phyloP scores from a whole-genome alignment of 202 grass and related monocot genomes.

The Eragrostis tef region DNA sequence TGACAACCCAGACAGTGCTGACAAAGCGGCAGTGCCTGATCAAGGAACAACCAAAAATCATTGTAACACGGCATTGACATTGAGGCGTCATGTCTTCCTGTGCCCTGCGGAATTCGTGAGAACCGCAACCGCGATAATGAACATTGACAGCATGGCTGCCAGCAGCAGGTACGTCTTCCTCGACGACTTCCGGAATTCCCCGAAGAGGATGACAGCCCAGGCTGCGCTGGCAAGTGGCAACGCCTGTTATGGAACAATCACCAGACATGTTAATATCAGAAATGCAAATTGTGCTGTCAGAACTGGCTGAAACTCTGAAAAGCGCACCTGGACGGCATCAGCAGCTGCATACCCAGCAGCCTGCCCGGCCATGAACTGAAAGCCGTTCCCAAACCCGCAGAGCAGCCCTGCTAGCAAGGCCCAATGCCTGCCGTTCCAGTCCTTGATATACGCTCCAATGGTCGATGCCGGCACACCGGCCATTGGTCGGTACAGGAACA shows the following conservation, averaged over 20 bases:
- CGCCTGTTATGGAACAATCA: constrained; percentile 34
- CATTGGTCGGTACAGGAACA: constrained; percentile 77
- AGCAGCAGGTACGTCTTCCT: constrained; percentile 59
- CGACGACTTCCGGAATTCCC: constrained; percentile 64
- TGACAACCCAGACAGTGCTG: no score
- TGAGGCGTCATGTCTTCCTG: constrained; percentile 4
- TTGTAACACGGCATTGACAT: not conserved
- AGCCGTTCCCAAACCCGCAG: constrained; percentile 71
- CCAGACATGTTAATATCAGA: not conserved
- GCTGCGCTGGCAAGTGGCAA: constrained; percentile 65
- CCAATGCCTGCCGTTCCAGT: constrained; percentile 71
- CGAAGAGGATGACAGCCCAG: constrained; percentile 61
- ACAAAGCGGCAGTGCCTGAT: no score
- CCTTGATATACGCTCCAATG: constrained; percentile 44
- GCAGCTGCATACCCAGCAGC: constrained; percentile 77
- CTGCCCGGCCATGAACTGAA: constrained; percentile 79
- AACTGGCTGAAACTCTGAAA: no score
- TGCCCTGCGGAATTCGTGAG: constrained; percentile 67
- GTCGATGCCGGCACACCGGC: constrained; percentile 67
- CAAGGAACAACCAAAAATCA: no score
- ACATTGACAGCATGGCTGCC: constrained; percentile 57
- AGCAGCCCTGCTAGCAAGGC: constrained; percentile 57
- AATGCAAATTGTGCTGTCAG: no score
- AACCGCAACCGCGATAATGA: constrained; percentile 47
- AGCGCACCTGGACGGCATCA: constrained; percentile 65